Evolutionary conservation across 1,284 basidiomycete genomes (phyloP).

Genomic region (Microstroma glucosiphilum): DNA sequence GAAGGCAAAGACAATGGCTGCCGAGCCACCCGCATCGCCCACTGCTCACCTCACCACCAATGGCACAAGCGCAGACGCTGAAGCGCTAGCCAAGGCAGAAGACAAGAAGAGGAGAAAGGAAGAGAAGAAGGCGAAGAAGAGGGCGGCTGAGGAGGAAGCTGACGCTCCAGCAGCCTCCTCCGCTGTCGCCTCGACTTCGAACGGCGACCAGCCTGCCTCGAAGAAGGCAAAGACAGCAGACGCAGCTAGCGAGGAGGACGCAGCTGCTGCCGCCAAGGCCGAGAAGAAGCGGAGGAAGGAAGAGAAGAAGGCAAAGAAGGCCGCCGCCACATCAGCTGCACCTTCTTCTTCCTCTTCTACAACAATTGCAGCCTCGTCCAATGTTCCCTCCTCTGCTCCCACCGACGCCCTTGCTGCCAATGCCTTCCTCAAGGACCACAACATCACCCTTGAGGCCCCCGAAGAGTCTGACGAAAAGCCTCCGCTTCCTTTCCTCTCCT

Average conservation of each 20-base stretch:
- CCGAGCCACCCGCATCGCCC: not conserved
- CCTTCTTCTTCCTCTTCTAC: conserved; percentile 4
- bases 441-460: conserved; percentile 48
- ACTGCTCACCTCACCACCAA: not conserved
- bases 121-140: conserved; percentile 23
- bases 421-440: conserved; percentile 41
- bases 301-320: conserved; percentile 16
- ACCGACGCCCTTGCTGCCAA: conserved; percentile 51
- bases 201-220: conserved; percentile 1
- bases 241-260: conserved; percentile 11
- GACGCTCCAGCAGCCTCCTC: conserved; percentile 12
- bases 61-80: not conserved
- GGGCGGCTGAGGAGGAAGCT: not conserved
- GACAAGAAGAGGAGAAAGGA: conserved; percentile 14
- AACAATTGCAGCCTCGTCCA: conserved; percentile 25
- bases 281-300: conserved; percentile 32
- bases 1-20: conserved; percentile 1
- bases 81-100: not conserved
- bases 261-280: conserved; percentile 11
- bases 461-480: conserved; percentile 53
- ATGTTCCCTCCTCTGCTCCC: conserved; percentile 36
- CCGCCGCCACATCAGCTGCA: conserved; percentile 1
- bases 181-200: not conserved
- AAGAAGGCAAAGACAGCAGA: conserved; percentile 5
- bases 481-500: conserved; percentile 63